A percentile compares a stretch with the other conserved stretches of the same genome.
These are phyloP conservation scores for Lycium barbarum DNA, from an alignment of 257 asterid species.

Conservation along the genomic window DNA sequence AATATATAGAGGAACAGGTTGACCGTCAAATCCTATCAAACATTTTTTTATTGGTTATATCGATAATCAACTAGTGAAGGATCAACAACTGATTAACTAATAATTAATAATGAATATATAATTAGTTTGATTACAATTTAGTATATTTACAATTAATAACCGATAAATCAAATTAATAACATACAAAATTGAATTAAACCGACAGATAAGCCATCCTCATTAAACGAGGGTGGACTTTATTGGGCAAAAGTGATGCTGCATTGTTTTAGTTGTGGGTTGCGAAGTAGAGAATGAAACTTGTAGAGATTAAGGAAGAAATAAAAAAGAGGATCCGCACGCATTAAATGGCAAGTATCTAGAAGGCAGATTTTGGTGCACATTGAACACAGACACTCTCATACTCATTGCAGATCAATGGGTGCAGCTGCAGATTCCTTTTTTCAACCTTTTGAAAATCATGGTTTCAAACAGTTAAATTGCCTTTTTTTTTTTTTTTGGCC, in stretches of 20 bases:
- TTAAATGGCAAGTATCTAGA: neutral
- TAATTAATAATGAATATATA: too few species aligned
- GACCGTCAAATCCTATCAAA: too few species aligned
- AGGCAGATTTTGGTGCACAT: conserved; percentile 8
- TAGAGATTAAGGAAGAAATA: neutral
- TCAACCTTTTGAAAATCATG: neutral
- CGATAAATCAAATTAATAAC: too few species aligned
- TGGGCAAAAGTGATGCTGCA: too few species aligned
- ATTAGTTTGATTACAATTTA: too few species aligned
- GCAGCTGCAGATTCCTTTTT: neutral
- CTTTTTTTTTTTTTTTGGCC: neutral
- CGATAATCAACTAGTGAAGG: too few species aligned
- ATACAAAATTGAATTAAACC: too few species aligned
- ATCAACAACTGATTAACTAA: too few species aligned
- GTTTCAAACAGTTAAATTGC: neutral
- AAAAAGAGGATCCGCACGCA: neutral
- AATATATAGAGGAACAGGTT: too few species aligned
- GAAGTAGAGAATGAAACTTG: neutral
- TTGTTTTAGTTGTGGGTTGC: neutral
- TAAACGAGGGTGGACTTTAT: neutral
- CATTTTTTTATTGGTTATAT: too few species aligned
- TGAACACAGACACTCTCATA: neutral
- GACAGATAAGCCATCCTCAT: too few species aligned
- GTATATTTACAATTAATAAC: too few species aligned
- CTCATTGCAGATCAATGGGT: neutral